phyloP scores from a whole-genome alignment of 495 filamentous ascomycete species.

The Lasiosphaeria miniovina region DNA sequence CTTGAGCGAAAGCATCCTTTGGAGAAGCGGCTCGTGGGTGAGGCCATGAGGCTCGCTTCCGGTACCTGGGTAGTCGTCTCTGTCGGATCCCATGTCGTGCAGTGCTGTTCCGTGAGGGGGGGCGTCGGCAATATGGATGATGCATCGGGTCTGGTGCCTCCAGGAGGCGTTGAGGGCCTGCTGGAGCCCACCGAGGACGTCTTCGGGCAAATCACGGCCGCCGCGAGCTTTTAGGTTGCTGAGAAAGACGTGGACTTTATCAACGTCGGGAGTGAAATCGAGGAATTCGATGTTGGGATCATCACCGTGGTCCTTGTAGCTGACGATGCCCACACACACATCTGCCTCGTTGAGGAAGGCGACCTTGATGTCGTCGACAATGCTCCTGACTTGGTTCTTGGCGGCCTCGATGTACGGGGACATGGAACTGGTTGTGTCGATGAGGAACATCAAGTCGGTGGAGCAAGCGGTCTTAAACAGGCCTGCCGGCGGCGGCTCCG shows the following conservation, averaged over 20 bases:
- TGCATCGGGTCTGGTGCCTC: slow-evolving; percentile 34
- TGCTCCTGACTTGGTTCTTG: slow-evolving; percentile 34
- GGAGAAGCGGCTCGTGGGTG: slow-evolving; percentile 26
- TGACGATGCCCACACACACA: slow-evolving; percentile 42
- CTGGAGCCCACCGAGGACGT: slow-evolving; percentile 33
- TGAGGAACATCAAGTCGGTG: slow-evolving; percentile 39
- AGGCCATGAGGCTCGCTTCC: slow-evolving; percentile 36
- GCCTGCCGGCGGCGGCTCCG: slow-evolving; percentile 13
- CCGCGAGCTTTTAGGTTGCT: slow-evolving; percentile 21
- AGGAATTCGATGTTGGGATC: slow-evolving; percentile 32
- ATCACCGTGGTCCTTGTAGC: slow-evolving; percentile 38
- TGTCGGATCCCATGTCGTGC: slow-evolving; percentile 5
- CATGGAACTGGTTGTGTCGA: slow-evolving; percentile 40
- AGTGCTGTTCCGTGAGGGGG: slow-evolving; percentile 33
- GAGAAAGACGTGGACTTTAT: slow-evolving; percentile 25
- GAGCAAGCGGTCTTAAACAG: slow-evolving; percentile 36
- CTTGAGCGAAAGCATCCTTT: slow-evolving; percentile 25
- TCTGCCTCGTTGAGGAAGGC: slow-evolving; percentile 37
- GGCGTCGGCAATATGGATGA: slow-evolving; percentile 39
- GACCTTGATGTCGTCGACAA: slow-evolving; percentile 32
- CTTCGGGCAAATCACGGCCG: slow-evolving; percentile 31
- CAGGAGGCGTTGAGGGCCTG: slow-evolving; percentile 30
- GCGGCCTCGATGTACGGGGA: slow-evolving; percentile 29
- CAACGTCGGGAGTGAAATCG: slow-evolving; percentile 31
- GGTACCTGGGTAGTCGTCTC: slow-evolving; percentile 24